Percentiles rank a stretch among this genome's conserved stretches.
These are phyloP conservation scores for Solanum infundibuliforme DNA, from an alignment of 257 asterid genomes.

Conservation along the genomic window DNA sequence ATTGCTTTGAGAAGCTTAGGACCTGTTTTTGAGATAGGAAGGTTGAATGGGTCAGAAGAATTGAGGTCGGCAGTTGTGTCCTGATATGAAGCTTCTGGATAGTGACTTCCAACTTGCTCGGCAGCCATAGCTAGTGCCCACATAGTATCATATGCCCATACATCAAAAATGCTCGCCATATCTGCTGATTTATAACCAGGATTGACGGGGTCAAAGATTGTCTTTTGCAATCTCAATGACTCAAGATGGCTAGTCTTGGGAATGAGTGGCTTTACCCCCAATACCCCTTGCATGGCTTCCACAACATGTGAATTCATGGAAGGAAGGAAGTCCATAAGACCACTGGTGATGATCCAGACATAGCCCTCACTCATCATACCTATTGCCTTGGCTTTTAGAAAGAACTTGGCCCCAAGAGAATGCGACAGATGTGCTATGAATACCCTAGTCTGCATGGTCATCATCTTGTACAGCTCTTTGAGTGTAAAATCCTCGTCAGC, in stretches of 20 bases:
- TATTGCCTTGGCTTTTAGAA: slow-evolving; percentile 10
- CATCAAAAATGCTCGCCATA: slow-evolving; percentile 12
- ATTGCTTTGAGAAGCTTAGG: slow-evolving; percentile 16
- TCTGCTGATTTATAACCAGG: background rate
- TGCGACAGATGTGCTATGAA: slow-evolving; percentile 24
- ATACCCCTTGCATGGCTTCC: slow-evolving; percentile 35
- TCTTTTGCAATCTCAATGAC: slow-evolving; percentile 7
- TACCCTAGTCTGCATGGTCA: slow-evolving; percentile 29
- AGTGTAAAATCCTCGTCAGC: background rate
- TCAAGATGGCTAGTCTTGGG: slow-evolving; percentile 7
- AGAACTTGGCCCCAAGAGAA: slow-evolving; percentile 15
- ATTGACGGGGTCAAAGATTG: background rate
- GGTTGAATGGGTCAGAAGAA: background rate
- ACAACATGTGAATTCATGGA: slow-evolving; percentile 6
- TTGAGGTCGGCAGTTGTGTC: background rate
- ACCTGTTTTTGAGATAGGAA: background rate
- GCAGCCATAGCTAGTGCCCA: slow-evolving; percentile 21
- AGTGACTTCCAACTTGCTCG: background rate
- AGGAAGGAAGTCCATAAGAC: slow-evolving; percentile 18
- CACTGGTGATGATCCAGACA: slow-evolving; percentile 28
- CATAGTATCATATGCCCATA: slow-evolving; percentile 34
- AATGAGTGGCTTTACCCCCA: slow-evolving; percentile 24
- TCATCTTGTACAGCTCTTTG: slow-evolving; percentile 13
- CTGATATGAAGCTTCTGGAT: background rate
- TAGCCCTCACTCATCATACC: slow-evolving; percentile 26